Percentiles rank a stretch among this genome's conserved stretches.
These are phyloP conservation scores for Hyaloscypha bicolor DNA, from an alignment of 495 filamentous ascomycete genomes.

Conservation along the genomic window DNA sequence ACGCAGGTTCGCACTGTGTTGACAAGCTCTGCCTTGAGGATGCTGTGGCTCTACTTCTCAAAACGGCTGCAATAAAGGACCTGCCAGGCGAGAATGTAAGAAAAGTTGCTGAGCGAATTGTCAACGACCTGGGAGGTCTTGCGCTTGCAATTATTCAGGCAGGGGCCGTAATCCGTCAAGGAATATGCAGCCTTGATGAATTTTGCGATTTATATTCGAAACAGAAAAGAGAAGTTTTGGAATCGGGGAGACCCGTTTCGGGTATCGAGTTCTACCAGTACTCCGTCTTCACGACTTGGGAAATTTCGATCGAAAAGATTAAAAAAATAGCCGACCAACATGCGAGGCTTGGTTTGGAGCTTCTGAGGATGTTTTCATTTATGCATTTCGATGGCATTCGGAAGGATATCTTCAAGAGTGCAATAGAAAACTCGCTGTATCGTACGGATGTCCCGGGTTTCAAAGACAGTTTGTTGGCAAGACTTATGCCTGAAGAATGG, in stretches of 20 bases:
- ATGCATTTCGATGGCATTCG: slow-evolving; percentile 39
- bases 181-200: slow-evolving; percentile 25
- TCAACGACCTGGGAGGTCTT: slow-evolving; percentile 27
- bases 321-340: slow-evolving; percentile 18
- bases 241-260: slow-evolving; percentile 12
- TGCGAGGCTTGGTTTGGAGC: slow-evolving; percentile 31
- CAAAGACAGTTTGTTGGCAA: slow-evolving; percentile 18
- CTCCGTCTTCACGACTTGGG: slow-evolving; percentile 36
- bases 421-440: background rate
- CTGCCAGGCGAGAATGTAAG: background rate
- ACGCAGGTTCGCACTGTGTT: slow-evolving; percentile 34
- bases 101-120: slow-evolving; percentile 29
- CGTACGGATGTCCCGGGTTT: slow-evolving; percentile 6
- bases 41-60: slow-evolving; percentile 29
- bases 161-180: slow-evolving; percentile 30
- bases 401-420: slow-evolving; percentile 22
- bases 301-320: slow-evolving; percentile 32
- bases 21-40: slow-evolving; percentile 34
- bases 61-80: slow-evolving; percentile 5
- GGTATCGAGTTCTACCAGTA: slow-evolving; percentile 16
- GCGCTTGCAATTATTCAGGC: slow-evolving; percentile 36
- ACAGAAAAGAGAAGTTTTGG: slow-evolving; percentile 27
- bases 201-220: slow-evolving; percentile 28
- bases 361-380: slow-evolving; percentile 39
- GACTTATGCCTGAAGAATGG: slow-evolving; percentile 24